phyloP scores from a whole-genome alignment of 371 early-diverging fungal species.

The Mortierella sp. region DNA sequence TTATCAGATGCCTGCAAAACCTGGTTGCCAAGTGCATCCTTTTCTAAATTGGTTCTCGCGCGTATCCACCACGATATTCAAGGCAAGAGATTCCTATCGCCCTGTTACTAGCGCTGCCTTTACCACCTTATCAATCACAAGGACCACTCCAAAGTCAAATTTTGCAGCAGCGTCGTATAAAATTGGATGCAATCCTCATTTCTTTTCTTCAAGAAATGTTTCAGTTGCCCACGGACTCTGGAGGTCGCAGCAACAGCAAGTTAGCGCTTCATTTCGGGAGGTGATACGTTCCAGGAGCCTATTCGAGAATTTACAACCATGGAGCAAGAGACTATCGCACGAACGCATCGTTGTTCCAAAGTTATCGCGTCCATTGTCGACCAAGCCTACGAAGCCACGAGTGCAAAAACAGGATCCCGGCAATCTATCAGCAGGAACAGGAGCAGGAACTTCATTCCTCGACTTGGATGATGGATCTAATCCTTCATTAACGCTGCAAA shows the following conservation, averaged over 20 bases:
- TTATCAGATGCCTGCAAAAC: not conserved
- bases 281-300: not conserved
- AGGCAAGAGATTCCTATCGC: not conserved
- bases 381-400: slow-evolving; percentile 3
- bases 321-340: not conserved
- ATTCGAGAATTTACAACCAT: not conserved
- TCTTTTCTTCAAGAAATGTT: too few relatives aligned
- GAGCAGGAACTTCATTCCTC: not conserved
- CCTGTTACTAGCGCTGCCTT: not conserved
- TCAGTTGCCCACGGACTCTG: not conserved
- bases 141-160: not conserved
- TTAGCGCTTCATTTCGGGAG: not conserved
- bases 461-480: slow-evolving; percentile 13
- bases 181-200: not conserved
- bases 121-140: not conserved
- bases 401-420: not conserved
- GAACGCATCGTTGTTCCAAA: not conserved
- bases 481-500: slow-evolving; percentile 17
- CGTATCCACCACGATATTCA: not conserved
- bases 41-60: not conserved
- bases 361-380: slow-evolving; percentile 4
- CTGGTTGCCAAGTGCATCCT: not conserved
- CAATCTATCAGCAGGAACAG: not conserved
- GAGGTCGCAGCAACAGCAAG: not conserved
- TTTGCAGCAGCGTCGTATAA: not conserved